Conservation (phyloP, 257 asterid species). For the Rauvolfia tetraphylla region DNA sequence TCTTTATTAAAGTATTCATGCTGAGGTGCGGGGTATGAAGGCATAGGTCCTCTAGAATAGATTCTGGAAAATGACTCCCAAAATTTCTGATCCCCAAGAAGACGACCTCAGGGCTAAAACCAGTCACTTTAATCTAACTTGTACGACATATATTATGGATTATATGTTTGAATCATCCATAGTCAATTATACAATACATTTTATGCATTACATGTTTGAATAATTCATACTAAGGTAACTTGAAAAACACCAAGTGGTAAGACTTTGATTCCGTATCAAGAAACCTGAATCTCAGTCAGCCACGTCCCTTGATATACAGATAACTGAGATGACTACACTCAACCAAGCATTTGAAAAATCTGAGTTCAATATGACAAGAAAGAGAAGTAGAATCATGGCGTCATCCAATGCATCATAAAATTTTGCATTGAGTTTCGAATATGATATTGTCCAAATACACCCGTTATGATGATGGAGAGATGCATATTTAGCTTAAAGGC, state of each 20-base stretch:
- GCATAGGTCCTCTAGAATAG: background rate
- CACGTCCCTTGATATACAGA: background rate
- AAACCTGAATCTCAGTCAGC: background rate
- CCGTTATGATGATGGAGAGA: too few species aligned
- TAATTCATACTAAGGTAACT: background rate
- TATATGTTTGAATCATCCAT: too few species aligned
- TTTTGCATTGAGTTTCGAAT: too few species aligned
- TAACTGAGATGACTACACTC: background rate
- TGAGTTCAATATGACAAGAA: background rate
- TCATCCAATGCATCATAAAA: background rate
- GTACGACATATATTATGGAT: too few species aligned
- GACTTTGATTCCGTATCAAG: background rate
- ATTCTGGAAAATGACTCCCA: constrained; percentile 3
- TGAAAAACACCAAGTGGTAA: too few species aligned
- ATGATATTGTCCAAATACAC: too few species aligned
- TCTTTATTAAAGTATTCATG: background rate
- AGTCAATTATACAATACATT: too few species aligned
- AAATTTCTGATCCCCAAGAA: background rate
- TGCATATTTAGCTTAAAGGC: background rate
- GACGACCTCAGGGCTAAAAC: too few species aligned
- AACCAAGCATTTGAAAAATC: background rate
- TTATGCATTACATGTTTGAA: background rate
- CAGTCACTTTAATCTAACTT: too few species aligned
- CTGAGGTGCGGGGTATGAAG: background rate
- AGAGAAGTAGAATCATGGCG: background rate